phyloP scores from a whole-genome alignment of 2,329 filamentous ascomycete species.

The Neofusicoccum parvum region DNA sequence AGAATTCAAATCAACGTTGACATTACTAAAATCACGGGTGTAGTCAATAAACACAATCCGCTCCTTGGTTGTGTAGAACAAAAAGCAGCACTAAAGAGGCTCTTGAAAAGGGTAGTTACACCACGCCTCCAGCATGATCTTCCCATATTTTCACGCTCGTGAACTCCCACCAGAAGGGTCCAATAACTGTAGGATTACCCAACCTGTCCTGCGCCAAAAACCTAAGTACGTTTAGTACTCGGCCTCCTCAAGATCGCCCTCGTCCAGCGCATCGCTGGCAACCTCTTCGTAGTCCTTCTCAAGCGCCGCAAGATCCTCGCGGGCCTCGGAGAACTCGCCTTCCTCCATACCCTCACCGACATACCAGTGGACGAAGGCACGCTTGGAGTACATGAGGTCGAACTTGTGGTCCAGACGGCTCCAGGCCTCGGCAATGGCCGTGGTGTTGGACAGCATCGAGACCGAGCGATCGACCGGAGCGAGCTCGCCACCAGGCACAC shows the following conservation, averaged over 20 bases:
- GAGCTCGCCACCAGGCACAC: conserved; percentile 94
- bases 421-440: conserved; percentile 98
- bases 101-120: conserved; percentile 16
- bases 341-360: conserved; percentile 99
- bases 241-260: conserved; percentile 79
- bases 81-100: conserved; percentile 14
- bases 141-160: conserved; percentile 13
- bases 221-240: conserved; percentile 72
- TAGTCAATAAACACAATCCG: neutral
- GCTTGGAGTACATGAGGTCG: conserved; percentile 99
- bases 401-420: conserved; percentile 96
- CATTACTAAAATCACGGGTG: neutral
- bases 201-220: conserved; percentile 16
- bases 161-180: conserved; percentile 15
- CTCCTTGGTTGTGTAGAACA: neutral
- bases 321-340: conserved; percentile 98
- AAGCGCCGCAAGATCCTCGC: conserved; percentile 95
- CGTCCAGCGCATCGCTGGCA: conserved; percentile 88
- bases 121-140: conserved; percentile 14
- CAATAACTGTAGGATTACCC: conserved; percentile 16
- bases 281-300: conserved; percentile 99
- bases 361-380: conserved; percentile 99
- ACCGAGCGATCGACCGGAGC: conserved; percentile 98
- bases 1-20: neutral
- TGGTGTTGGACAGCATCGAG: conserved; percentile 99